phyloP scores from a whole-genome alignment of 139 green algal genomes.

The Chlamydomonas eustigma region DNA sequence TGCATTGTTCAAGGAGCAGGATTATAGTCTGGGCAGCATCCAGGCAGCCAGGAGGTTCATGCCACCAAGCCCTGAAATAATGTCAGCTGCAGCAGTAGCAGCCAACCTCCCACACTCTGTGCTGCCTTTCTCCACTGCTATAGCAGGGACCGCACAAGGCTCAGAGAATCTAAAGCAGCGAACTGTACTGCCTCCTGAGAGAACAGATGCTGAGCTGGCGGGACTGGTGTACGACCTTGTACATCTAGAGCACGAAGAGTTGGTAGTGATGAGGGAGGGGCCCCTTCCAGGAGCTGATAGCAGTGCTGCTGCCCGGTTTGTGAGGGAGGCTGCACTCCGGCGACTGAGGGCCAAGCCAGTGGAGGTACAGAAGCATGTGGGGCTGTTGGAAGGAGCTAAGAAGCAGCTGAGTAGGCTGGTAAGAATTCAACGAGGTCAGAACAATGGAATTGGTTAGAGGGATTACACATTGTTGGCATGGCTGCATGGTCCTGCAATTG shows the following conservation, averaged over 20 bases:
- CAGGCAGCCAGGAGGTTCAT: neutral
- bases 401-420: conserved; percentile 19
- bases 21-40: neutral
- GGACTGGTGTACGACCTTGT: conserved; percentile 26
- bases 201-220: conserved; percentile 23
- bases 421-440: too few relatives aligned
- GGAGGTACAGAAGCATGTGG: conserved; percentile 26
- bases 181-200: conserved; percentile 3
- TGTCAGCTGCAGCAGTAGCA: neutral
- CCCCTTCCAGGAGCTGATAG: conserved; percentile 12
- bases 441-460: too few relatives aligned
- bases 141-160: neutral
- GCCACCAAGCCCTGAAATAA: neutral
- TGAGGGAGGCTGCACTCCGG: conserved; percentile 16
- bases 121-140: too few relatives aligned
- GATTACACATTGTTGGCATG: too few relatives aligned
- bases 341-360: conserved; percentile 18
- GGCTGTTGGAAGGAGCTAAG: conserved; percentile 25
- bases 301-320: neutral
- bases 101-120: too few relatives aligned
- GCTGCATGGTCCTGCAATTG: too few relatives aligned
- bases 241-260: conserved; percentile 17
- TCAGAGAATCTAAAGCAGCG: neutral
- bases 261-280: conserved; percentile 13
- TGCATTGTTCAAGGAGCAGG: neutral